Evolutionary conservation across 148 eudicot genomes (phyloP).

Genomic region (Mesembryanthemum crystallinum): DNA sequence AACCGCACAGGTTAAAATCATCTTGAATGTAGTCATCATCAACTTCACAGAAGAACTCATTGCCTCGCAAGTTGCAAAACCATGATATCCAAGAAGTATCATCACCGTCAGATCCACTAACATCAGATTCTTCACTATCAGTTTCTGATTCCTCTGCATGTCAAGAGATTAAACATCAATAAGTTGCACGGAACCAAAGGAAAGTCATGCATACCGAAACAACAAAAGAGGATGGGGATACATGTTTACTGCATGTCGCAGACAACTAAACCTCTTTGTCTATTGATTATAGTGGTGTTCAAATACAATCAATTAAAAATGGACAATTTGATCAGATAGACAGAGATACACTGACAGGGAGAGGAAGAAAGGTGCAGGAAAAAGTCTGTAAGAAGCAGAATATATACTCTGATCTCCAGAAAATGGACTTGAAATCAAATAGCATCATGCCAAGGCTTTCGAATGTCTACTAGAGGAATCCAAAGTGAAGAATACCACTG

Average conservation of each 20-base stretch:
- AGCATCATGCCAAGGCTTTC: not conserved
- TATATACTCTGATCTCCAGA: no score
- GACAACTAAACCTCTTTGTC: no score
- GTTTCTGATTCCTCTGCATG: constrained; percentile 68
- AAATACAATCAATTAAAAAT: not conserved
- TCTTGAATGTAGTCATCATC: constrained; percentile 83
- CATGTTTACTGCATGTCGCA: no score
- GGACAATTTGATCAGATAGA: not conserved
- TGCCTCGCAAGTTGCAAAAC: constrained; percentile 77
- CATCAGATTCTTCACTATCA: constrained; percentile 76
- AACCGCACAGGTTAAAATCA: constrained; percentile 73
- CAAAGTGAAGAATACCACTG: not conserved
- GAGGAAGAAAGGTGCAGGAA: no score
- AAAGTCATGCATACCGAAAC: not conserved
- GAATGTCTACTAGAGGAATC: no score
- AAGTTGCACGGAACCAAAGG: not conserved
- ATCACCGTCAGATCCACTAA: constrained; percentile 75
- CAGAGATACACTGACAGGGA: no score
- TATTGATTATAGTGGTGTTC: not conserved
- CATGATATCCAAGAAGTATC: constrained; percentile 82
- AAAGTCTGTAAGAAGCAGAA: no score
- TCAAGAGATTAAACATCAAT: constrained; percentile 6
- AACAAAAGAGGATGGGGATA: not conserved
- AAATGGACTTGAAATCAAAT: not conserved
- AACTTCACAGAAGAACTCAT: constrained; percentile 76